phyloP scores from a whole-genome alignment of 768 basidiomycete genomes.

The Heimioporus sp. region DNA sequence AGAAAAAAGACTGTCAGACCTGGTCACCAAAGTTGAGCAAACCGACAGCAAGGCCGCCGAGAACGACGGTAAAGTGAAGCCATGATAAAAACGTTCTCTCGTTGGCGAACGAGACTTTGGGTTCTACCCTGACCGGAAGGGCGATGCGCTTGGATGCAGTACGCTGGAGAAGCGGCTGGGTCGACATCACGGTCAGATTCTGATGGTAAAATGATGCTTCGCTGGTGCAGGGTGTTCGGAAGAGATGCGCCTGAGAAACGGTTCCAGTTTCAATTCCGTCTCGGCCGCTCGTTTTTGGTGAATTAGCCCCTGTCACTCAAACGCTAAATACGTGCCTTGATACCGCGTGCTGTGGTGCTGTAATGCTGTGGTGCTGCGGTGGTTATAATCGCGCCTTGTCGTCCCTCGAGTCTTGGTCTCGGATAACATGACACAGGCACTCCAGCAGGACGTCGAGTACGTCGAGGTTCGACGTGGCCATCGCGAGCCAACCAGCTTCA shows the following conservation, averaged over 20 bases:
- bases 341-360: no score
- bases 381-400: constrained; percentile 2
- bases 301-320: constrained; percentile 16
- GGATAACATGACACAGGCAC: constrained; percentile 9
- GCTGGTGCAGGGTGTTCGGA: no score
- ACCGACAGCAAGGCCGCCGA: constrained; percentile 94
- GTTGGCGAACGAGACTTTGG: constrained; percentile 93
- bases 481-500: constrained; percentile 39
- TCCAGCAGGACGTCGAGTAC: constrained; percentile 24
- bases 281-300: constrained; percentile 3
- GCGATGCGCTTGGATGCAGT: constrained; percentile 94
- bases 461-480: constrained; percentile 16
- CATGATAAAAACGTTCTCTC: constrained; percentile 97
- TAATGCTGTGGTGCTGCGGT: constrained; percentile 6
- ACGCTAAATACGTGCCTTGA: no score
- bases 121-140: constrained; percentile 91
- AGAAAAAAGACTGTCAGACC: constrained; percentile 35
- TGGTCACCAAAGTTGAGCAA: constrained; percentile 98
- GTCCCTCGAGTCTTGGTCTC: neutral
- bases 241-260: neutral
- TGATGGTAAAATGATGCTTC: neutral
- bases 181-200: constrained; percentile 65
- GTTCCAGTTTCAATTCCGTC: neutral
- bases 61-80: constrained; percentile 97
- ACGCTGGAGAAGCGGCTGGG: constrained; percentile 94